phyloP scores from a whole-genome alignment of 805 yeast genomes.

The Teunomyces barrocoloradensis region DNA sequence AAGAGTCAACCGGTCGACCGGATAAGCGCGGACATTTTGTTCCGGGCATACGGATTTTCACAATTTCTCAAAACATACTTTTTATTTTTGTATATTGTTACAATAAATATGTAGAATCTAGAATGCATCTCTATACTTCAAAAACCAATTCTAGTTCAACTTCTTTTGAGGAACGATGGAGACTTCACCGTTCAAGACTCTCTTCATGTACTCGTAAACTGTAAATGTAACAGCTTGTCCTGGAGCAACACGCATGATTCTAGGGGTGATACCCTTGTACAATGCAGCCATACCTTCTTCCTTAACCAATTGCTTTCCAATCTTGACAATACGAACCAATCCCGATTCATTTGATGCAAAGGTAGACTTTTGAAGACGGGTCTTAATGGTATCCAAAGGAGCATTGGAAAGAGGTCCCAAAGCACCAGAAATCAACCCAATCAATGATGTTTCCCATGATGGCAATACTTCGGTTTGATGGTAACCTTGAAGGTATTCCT shows the following conservation, averaged over 20 bases:
- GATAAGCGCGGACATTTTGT: background rate
- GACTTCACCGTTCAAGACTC: conserved; percentile 44
- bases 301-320: conserved; percentile 74
- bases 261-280: conserved; percentile 96
- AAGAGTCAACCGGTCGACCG: background rate
- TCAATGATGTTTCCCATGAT: conserved; percentile 88
- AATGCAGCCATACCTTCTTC: conserved; percentile 76
- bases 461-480: conserved; percentile 66
- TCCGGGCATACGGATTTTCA: background rate
- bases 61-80: background rate
- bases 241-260: conserved; percentile 99
- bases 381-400: conserved; percentile 94
- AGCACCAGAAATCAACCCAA: conserved; percentile 93
- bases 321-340: conserved; percentile 72
- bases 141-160: conserved; percentile 11
- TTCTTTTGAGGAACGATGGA: conserved; percentile 15
- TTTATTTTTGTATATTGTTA: background rate
- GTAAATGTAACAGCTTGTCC: conserved; percentile 99
- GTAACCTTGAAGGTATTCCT: conserved; percentile 62
- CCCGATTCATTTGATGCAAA: conserved; percentile 68
- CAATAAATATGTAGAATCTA: background rate
- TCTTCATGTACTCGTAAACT: conserved; percentile 86
- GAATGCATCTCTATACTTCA: background rate
- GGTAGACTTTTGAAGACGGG: conserved; percentile 90
- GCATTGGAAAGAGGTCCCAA: conserved; percentile 97